Evolutionary conservation across 176 grass and related monocot genomes (phyloP), one percentile per base, ranked within the genome.

Genomic region (Juncus effusus): DNA sequence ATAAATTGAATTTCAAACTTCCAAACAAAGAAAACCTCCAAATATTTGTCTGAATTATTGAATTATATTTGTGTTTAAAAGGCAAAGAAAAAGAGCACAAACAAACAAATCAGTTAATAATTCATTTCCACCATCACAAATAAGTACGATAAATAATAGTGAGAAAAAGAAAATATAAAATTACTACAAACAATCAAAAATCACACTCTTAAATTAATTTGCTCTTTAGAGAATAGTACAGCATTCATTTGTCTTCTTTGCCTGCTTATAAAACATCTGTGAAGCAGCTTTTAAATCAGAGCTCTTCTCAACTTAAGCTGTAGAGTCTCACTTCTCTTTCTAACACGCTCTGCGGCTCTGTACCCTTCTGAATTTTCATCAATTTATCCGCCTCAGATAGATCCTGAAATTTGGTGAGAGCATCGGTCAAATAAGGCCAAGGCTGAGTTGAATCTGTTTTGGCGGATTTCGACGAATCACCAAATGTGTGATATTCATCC

Each of bases 241-340:
- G 54, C 88, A 97, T 16, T 78, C 74, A 72, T 97, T 97, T 71
- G 88, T 92, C 78, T 97, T 97, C 82, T 89, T 97, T 35, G 93
- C 88, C 56, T 97, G 88, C 77, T 97, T 97, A 68, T 97, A 97
- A 75, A 97, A 97, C 93, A 97, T 97, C 93, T 97, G 94, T 40
- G 94, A 99, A 69, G 94, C 88, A 54, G 88, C 83, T 77, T 88
- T 99, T 16, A 99, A 74, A 62, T 99, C 94, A 60, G 94, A 99
- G 49, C 94, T 99, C 79, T 99, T 99, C 78, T 99, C 88, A 42
- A 99, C 94, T 72, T n/a, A 99, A 84, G 80, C 94, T 99, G 77
- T 99, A 88, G 78, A 99, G 78, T 54, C 67, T 87, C 81, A 93
- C 94, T 56, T 88, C 94, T 77, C 94, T 90, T 72, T 16, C 64